phyloP scores from a whole-genome alignment of 176 grass and related monocot genomes.

The Tillandsia leiboldiana region DNA sequence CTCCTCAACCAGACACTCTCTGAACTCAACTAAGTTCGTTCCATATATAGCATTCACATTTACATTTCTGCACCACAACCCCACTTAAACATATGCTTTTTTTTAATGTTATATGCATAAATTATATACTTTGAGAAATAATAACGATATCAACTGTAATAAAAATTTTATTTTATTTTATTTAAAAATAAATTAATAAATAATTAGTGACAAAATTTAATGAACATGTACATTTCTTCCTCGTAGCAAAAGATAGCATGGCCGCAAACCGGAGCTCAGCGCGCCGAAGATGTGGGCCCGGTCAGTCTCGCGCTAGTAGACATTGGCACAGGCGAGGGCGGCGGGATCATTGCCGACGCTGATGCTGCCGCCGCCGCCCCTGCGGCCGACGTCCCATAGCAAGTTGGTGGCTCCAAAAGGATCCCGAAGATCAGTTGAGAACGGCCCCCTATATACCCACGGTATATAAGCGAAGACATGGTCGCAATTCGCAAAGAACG shows the following conservation, averaged over 20 bases:
- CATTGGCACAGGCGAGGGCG: constrained; percentile 7
- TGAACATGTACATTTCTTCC: too few relatives aligned
- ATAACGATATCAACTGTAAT: too few relatives aligned
- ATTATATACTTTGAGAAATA: too few relatives aligned
- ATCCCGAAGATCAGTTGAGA: constrained; percentile 28
- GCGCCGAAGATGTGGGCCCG: background rate
- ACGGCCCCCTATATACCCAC: constrained; percentile 17
- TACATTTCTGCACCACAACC: background rate
- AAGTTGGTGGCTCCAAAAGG: background rate
- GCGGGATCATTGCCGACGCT: background rate
- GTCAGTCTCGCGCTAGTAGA: constrained; percentile 21
- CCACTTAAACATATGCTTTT: background rate
- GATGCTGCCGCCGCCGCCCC: too few relatives aligned
- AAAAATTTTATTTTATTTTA: too few relatives aligned
- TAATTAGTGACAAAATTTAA: too few relatives aligned
- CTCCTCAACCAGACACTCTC: too few relatives aligned
- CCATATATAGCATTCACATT: background rate
- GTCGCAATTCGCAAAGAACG: background rate
- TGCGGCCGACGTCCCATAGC: background rate
- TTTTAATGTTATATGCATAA: too few relatives aligned
- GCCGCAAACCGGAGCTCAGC: too few relatives aligned
- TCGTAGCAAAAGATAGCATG: too few relatives aligned
- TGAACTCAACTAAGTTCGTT: too few relatives aligned
- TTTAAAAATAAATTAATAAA: too few relatives aligned
- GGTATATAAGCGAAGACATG: constrained; percentile 23